Evolutionary conservation across 192 early-diverging fungal species (phyloP).

Genomic region (Allomyces javanicus): DNA sequence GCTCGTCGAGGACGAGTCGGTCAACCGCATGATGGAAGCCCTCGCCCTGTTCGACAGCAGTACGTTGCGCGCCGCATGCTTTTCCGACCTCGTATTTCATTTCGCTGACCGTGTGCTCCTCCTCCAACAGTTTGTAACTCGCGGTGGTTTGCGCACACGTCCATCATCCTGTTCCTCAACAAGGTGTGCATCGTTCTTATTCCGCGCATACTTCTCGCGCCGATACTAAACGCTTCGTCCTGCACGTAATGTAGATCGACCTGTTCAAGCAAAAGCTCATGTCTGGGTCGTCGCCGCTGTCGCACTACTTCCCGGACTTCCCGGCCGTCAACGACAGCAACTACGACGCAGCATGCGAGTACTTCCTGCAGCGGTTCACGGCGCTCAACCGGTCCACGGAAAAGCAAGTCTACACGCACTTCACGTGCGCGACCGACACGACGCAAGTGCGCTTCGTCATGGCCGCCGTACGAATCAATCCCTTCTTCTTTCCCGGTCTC

Average conservation of each 20-base stretch:
- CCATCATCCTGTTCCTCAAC: slow-evolving; percentile 97
- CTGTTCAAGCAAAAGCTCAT: slow-evolving; percentile 80
- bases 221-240: too few relatives aligned
- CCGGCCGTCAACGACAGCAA: slow-evolving; percentile 19
- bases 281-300: slow-evolving; percentile 41
- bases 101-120: too few relatives aligned
- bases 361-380: slow-evolving; percentile 61
- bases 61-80: too few relatives aligned
- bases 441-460: slow-evolving; percentile 75
- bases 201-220: neutral
- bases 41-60: slow-evolving; percentile 61
- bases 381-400: slow-evolving; percentile 53
- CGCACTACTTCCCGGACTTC: slow-evolving; percentile 80
- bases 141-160: slow-evolving; percentile 89
- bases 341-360: slow-evolving; percentile 56
- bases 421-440: slow-evolving; percentile 74
- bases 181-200: slow-evolving; percentile 17
- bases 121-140: slow-evolving; percentile 68
- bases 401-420: slow-evolving; percentile 75
- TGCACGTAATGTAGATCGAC: slow-evolving; percentile 37
- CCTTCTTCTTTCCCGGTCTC: too few relatives aligned
- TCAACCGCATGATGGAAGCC: slow-evolving; percentile 92
- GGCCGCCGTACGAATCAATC: slow-evolving; percentile 14
- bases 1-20: slow-evolving; percentile 83
- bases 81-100: too few relatives aligned